Base-by-base conservation (phyloP, 2,329 filamentous ascomycete genomes). In the Neonectria sp. region DNA sequence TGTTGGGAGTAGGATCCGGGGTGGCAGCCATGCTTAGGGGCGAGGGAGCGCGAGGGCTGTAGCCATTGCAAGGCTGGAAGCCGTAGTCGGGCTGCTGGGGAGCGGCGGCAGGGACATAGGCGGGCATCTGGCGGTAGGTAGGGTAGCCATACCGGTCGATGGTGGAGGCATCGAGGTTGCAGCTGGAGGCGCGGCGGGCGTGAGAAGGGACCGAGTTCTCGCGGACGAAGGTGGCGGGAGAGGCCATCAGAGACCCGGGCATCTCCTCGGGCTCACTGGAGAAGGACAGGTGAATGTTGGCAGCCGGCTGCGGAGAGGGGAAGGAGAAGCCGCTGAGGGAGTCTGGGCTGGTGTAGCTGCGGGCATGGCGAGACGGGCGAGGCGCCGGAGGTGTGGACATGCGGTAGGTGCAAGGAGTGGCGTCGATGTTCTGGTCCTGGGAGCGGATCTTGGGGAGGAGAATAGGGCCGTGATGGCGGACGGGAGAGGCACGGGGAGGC, bases 371-470 rank as follows among this genome's bases (percentile, higher is more conserved):
- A 59, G 86, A 80, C 60, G 73, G 68, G 53, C 67, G 67, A 37
- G 70, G 74, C 55, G 76, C 73, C 48, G 72, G 71, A 70, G 72
- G 78, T 55, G 72, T 78, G 58, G 72, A 73, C 67, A 71, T 79
- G 71, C 79, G 85, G 73, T 77, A 82, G 73, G 80, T 68, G 33
- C 70, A 71, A 86, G 81, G 52, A 86, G 84, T 84, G 46, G 88
- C 88, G 71, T 91, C 89, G 68, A 94, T 88, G 68, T 91, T 87
- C 81, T 95, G 92, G 82, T 97, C 94, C 82, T 96, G 94, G 46
- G 89, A 89, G 68, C 94, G 89, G 83, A 97, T 95, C 86, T 95
- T 96, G 77, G 94, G 94, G 35, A 97, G 86, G 67, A 97, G 85
- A 55, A 94, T 85, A 58, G 94, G 93, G 59, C 94, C 93, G 82